Evolutionary conservation across 257 asterid genomes (phyloP).

Genomic region (Lantana camara): DNA sequence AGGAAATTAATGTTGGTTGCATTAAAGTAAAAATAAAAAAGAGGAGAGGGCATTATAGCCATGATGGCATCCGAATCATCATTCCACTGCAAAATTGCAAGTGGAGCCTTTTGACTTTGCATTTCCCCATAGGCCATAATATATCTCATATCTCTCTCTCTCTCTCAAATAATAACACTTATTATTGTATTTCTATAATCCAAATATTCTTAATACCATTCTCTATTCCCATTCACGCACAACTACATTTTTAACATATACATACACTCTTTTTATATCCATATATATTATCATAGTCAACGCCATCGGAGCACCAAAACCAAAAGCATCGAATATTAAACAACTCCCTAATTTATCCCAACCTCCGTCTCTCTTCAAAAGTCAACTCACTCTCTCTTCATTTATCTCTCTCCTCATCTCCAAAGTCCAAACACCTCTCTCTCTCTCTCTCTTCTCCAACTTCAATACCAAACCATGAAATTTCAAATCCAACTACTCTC

Average conservation of each 20-base stretch:
- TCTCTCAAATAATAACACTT: neutral
- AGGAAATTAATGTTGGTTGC: too few species aligned
- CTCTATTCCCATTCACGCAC: conserved; percentile 6
- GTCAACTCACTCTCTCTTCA: conserved; percentile 52
- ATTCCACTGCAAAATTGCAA: conserved; percentile 23
- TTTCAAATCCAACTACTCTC: neutral
- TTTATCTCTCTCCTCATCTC: conserved; percentile 22
- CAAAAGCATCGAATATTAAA: conserved; percentile 33
- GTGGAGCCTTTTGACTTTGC: conserved; percentile 33
- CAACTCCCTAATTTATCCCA: conserved; percentile 3
- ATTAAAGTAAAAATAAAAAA: too few species aligned
- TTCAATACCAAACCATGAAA: conserved; percentile 18
- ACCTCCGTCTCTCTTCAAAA: conserved; percentile 8
- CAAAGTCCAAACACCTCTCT: neutral
- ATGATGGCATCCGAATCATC: conserved; percentile 31
- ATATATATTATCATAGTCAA: conserved; percentile 26
- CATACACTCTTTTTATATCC: neutral
- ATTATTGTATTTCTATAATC: neutral
- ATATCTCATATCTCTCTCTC: neutral
- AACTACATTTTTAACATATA: neutral
- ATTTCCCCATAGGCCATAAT: too few species aligned
- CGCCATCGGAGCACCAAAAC: conserved; percentile 34
- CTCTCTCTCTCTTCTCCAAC: conserved; percentile 8
- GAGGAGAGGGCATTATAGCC: neutral
- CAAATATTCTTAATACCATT: neutral